Percentiles rank a stretch among this genome's conserved stretches.
Evolutionary conservation across 2,329 filamentous ascomycete species (phyloP).

Genomic region (Helotiales sp.): DNA sequence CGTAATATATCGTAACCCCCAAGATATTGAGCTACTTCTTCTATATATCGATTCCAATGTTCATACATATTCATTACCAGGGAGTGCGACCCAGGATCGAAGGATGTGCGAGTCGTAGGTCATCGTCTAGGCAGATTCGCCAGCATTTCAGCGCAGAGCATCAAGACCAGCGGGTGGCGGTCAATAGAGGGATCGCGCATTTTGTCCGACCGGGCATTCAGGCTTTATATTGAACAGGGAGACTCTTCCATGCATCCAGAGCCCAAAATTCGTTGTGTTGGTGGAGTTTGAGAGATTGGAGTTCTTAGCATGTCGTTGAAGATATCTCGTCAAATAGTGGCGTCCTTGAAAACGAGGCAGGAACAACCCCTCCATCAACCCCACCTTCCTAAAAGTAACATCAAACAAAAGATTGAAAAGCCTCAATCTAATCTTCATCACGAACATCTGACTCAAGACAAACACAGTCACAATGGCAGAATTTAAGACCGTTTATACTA

Average conservation of each 20-base stretch:
- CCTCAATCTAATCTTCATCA: not conserved
- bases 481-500: slow-evolving; percentile 34
- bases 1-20: too few species aligned
- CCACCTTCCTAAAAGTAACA: not conserved
- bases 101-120: not conserved
- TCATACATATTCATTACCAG: too few species aligned
- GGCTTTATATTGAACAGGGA: slow-evolving; percentile 7
- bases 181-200: not conserved
- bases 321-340: slow-evolving; percentile 16
- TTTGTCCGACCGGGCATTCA: slow-evolving; percentile 30
- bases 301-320: slow-evolving; percentile 34
- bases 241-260: not conserved
- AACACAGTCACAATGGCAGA: slow-evolving; percentile 32
- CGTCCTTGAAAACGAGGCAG: not conserved
- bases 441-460: not conserved
- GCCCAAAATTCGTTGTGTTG: slow-evolving; percentile 13
- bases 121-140: slow-evolving; percentile 1
- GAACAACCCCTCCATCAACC: slow-evolving; percentile 10
- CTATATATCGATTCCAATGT: too few species aligned
- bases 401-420: not conserved
- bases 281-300: slow-evolving; percentile 18
- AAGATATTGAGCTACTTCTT: too few species aligned
- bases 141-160: not conserved
- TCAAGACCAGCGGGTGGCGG: not conserved
- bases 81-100: not conserved